These are phyloP conservation scores for Blastobotrys aristatus DNA, from an alignment of 1,139 yeast genomes.

Conservation along the genomic window DNA sequence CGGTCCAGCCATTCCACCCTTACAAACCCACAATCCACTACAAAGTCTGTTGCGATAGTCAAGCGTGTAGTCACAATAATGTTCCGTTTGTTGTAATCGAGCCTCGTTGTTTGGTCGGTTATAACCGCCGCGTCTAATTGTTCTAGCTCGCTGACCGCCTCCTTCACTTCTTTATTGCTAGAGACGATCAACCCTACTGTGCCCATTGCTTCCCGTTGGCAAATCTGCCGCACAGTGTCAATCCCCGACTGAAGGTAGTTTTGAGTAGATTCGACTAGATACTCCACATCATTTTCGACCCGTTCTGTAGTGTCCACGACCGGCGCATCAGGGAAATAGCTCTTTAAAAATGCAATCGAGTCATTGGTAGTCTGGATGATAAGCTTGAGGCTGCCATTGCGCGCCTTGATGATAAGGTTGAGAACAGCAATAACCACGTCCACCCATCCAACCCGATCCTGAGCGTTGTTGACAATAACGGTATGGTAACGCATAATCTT, in stretches of 20 bases:
- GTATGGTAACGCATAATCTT: conserved; percentile 59
- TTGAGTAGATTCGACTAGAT: conserved; percentile 65
- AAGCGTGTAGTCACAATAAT: neutral
- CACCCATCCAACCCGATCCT: conserved; percentile 71
- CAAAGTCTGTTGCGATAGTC: neutral
- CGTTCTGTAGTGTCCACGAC: neutral
- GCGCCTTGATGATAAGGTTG: conserved; percentile 39
- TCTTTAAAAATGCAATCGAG: conserved; percentile 44
- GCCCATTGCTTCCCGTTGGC: conserved; percentile 4
- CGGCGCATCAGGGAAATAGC: conserved; percentile 38
- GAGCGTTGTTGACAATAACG: conserved; percentile 84
- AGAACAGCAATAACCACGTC: conserved; percentile 73
- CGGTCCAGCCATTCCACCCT: conserved; percentile 2
- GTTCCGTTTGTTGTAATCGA: neutral
- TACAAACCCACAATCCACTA: conserved; percentile 9
- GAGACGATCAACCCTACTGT: neutral
- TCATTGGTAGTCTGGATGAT: conserved; percentile 33
- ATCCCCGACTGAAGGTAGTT: conserved; percentile 73
- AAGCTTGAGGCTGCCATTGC: conserved; percentile 39
- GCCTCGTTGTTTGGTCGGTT: no score
- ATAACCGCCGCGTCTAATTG: no score
- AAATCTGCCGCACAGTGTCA: conserved; percentile 34
- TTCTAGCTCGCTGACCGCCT: neutral
- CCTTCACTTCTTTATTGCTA: conserved; percentile 2
- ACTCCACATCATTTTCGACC: conserved; percentile 68